These are phyloP conservation scores for Viola pubescens DNA, from an alignment of 441 rosid genomes.

Conservation along the genomic window DNA sequence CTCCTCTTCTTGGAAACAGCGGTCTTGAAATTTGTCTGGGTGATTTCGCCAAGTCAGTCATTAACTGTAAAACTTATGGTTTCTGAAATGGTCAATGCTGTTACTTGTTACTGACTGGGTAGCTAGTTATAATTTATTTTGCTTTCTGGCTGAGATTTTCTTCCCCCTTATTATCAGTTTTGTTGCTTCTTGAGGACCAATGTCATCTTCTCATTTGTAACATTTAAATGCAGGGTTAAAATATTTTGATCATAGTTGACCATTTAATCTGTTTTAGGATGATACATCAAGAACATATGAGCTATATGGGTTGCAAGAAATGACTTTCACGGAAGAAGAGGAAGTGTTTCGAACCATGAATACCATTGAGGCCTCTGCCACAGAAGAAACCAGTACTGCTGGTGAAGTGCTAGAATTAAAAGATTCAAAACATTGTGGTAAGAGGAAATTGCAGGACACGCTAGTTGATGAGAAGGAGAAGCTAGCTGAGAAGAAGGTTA, in stretches of 20 bases:
- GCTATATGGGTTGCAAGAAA: conserved; percentile 61
- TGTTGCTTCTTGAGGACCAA: neutral
- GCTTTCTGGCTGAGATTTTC: neutral
- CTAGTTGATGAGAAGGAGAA: conserved; percentile 16
- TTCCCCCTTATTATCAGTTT: neutral
- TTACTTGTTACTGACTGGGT: neutral
- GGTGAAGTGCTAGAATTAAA: conserved; percentile 35
- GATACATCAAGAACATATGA: conserved; percentile 26
- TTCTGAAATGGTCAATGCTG: neutral
- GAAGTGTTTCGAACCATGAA: conserved; percentile 50
- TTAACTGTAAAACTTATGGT: neutral
- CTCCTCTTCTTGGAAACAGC: neutral
- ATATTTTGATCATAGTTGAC: conserved; percentile 4
- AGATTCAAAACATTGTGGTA: conserved; percentile 40
- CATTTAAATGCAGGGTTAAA: neutral
- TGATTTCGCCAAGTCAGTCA: conserved; percentile 1
- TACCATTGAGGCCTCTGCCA: conserved; percentile 29
- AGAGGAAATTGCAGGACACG: conserved; percentile 45
- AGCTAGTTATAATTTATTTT: neutral
- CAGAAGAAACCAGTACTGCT: conserved; percentile 36
- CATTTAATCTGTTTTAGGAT: conserved; percentile 34
- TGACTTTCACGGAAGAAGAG: conserved; percentile 73
- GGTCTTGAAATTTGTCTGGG: neutral
- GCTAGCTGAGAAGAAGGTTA: conserved; percentile 44
- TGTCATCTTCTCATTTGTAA: neutral